Evolutionary conservation across 306 rosid genomes (phyloP).

Genomic region (Vigna mungo): DNA sequence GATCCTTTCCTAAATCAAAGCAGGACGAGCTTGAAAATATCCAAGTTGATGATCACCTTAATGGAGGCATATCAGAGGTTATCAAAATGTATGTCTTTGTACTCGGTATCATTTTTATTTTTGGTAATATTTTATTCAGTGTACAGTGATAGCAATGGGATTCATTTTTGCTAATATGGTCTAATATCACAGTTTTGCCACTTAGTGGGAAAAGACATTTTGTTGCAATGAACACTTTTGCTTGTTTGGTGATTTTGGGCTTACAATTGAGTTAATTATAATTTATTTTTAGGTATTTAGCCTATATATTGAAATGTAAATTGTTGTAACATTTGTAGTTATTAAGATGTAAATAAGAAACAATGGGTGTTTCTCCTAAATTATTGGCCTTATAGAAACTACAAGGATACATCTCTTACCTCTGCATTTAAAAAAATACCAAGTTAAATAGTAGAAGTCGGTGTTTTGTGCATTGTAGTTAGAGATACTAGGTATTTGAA

Average conservation of each 20-base stretch:
- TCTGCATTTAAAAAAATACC: too few relatives aligned
- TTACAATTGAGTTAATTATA: not conserved
- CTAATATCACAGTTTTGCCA: not conserved
- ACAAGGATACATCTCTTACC: too few relatives aligned
- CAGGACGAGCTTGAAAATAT: slow-evolving; percentile 41
- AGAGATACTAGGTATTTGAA: too few relatives aligned
- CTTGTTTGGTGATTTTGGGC: slow-evolving; percentile 18
- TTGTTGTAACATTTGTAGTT: not conserved
- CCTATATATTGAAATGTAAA: slow-evolving; percentile 16
- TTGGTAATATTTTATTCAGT: not conserved
- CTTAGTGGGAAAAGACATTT: not conserved
- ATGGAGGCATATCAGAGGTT: slow-evolving; percentile 38
- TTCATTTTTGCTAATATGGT: not conserved
- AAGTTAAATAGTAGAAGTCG: too few relatives aligned
- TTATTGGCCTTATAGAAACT: slow-evolving; percentile 10
- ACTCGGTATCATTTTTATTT: not conserved
- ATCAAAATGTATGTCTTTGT: slow-evolving; percentile 45
- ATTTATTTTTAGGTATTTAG: not conserved
- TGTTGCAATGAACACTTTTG: not conserved
- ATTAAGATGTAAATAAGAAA: slow-evolving; percentile 16
- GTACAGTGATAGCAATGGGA: not conserved
- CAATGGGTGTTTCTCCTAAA: not conserved
- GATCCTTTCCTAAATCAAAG: slow-evolving; percentile 48
- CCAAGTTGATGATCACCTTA: slow-evolving; percentile 41
- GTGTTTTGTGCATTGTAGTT: too few relatives aligned